Evolutionary conservation across 345 rosid genomes (phyloP), one percentile per base, ranked within the genome.

Genomic region (Acer saccharum): DNA sequence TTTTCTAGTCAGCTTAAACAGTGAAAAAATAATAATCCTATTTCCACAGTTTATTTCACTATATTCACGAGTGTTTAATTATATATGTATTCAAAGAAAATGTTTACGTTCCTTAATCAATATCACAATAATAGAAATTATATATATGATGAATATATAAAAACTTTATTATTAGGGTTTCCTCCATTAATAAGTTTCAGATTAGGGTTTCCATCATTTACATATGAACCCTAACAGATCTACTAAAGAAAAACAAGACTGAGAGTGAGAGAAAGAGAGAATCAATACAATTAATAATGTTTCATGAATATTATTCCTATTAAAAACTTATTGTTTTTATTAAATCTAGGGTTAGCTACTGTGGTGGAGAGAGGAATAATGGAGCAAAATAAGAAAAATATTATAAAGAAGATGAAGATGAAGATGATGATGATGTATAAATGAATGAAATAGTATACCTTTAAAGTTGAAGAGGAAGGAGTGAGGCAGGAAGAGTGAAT

Each of bases 401-500:
- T 17, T 1, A 29, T 12, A 2, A 29, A 14, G 41, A 69, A 27
- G 17, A 7, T 18, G 71, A 67, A 9, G 3, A 35, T 35, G 6
- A 35, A 4, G 6, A 35, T 35, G 32, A 25, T 25, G 39, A 35
- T 35, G 39, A 35, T 35, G 39, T 35, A 35, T 35, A 43, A 6
- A n/a, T 10, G 0, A 13, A 46, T 5, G 35, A 21, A 69, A 20
- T 65, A 27, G 10, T 20, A 20, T 74, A 86, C 85, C 89, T 78
- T 88, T 25, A 85, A 77, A 68, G 17, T 46, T 1, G 88, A 82
- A 2, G 82, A 64, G 8, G 86, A 76, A n/a, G 92, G 62, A 29
- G 81, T 4, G 65, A 43, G 74, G 25, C 32, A 78, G 29, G 83
- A 69, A 14, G 87, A 76, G 70, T 90, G 69, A 41, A 73, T 41